Evolutionary conservation across 495 filamentous ascomycete species (phyloP).

Genomic region (Xylaria intraflava): DNA sequence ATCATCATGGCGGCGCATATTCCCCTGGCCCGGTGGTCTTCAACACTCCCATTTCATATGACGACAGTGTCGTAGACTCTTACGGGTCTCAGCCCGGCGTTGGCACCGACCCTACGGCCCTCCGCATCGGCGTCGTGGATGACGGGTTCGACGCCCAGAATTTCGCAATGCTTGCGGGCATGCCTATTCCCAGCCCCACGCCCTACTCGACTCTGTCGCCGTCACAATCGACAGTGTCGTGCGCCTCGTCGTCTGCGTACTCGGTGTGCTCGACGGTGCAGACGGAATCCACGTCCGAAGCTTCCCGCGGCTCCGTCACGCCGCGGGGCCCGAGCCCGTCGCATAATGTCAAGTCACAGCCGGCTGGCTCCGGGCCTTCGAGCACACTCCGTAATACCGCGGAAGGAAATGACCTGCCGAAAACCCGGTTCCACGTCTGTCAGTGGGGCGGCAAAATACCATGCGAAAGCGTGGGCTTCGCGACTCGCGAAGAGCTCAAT

Average conservation of each 20-base stretch:
- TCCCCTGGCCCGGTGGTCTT: not conserved
- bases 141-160: conserved; percentile 10
- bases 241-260: not conserved
- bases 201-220: conserved; percentile 9
- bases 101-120: not conserved
- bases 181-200: conserved; percentile 1
- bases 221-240: conserved; percentile 10
- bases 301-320: not conserved
- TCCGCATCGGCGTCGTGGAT: conserved; percentile 2
- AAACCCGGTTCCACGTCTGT: conserved; percentile 16
- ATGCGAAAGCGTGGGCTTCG: conserved; percentile 19
- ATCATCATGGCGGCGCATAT: not conserved
- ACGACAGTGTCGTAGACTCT: not conserved
- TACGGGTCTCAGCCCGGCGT: conserved; percentile 9
- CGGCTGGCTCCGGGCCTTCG: not conserved
- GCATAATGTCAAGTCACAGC: conserved; percentile 2
- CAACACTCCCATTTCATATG: not conserved
- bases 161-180: not conserved
- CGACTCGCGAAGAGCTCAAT: conserved; percentile 22
- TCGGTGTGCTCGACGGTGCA: conserved; percentile 16
- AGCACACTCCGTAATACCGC: not conserved
- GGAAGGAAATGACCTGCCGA: not conserved
- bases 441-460: conserved; percentile 18
- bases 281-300: conserved; percentile 15
- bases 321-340: conserved; percentile 20